Base-by-base conservation (phyloP, 139 green algal species). In the Raphidocelis subcapitata region DNA sequence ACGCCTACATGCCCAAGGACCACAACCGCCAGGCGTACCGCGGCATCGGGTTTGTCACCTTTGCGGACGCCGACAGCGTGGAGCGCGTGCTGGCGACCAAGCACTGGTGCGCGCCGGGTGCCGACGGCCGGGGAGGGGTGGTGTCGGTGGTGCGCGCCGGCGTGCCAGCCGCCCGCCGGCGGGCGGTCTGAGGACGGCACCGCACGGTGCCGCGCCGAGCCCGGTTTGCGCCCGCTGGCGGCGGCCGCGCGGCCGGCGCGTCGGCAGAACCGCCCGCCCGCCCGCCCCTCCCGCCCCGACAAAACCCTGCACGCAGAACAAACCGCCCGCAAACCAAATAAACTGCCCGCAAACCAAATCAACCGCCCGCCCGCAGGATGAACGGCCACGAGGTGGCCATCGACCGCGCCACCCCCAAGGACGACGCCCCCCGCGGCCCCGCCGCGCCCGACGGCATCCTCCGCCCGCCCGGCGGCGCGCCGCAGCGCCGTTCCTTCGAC, bases 21-120 rank as follows among this genome's bases (percentile, higher is more conserved):
- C 83, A 91, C 46, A 82, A 77, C 59, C 93, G 92, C 74, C 80
- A 89, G 65, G 84, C 80, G 16, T 92, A 92, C 82, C 73, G 92
- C 24, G 92, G 92, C 72, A 96, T 97, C 56, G 92, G 92, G 0
- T 97, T 97, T 68, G 88, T 97, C 24, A 96, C 92, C 0, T 97
- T 92, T 41, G 82, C 84, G 23, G 84, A 72, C 8, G 68, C 87
- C 1, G 86, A 93, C 36, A 87, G 86, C 3, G 88, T 92, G 33
- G 92, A 93, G 72, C 82, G 85, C 56, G 74, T 87, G 24, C 85
- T 92, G 77, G 80, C 81, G 0, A 76, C 82, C 32, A 92, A 90
- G 81, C 86, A 92, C 84, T 90, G 79, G 62, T 81, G 62, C 46
- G 77, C 29, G 24, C n/a, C n/a, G n/a, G n/a, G n/a, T n/a, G n/a